Percentiles rank a stretch among this genome's conserved stretches.
phyloP scores from a whole-genome alignment of 2,329 filamentous ascomycete genomes.

The Trichoderma hamatum region DNA sequence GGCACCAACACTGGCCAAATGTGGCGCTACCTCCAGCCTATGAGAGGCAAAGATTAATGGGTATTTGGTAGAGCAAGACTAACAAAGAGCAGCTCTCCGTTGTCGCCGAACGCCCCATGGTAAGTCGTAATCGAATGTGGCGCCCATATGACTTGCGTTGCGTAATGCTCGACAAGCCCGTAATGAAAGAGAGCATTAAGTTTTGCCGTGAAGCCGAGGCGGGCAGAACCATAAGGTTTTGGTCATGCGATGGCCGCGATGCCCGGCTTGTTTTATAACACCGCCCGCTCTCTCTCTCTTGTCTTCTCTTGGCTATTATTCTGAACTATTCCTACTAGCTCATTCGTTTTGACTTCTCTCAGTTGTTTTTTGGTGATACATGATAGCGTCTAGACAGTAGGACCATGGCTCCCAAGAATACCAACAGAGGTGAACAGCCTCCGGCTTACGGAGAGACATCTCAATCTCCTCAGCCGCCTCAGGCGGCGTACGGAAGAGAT shows the following conservation, averaged over 20 bases:
- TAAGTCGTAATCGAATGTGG: slow-evolving; percentile 22
- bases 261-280: neutral
- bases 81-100: slow-evolving; percentile 5
- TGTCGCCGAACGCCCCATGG: slow-evolving; percentile 12
- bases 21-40: neutral
- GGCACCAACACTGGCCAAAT: neutral
- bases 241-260: slow-evolving; percentile 10
- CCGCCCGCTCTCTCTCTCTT: neutral
- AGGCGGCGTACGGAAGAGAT: slow-evolving; percentile 48
- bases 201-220: slow-evolving; percentile 10
- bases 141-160: neutral
- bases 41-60: neutral
- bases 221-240: neutral
- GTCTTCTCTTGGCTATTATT: neutral
- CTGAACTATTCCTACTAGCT: neutral
- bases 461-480: slow-evolving; percentile 43
- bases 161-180: slow-evolving; percentile 16
- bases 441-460: slow-evolving; percentile 51
- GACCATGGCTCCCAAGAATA: slow-evolving; percentile 9
- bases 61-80: neutral
- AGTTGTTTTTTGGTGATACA: slow-evolving; percentile 1
- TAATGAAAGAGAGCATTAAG: neutral
- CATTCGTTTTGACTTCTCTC: neutral
- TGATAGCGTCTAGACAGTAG: neutral
- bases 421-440: slow-evolving; percentile 46